Base-by-base conservation (phyloP, 2,329 filamentous ascomycete species). In the Didymella glomerata region DNA sequence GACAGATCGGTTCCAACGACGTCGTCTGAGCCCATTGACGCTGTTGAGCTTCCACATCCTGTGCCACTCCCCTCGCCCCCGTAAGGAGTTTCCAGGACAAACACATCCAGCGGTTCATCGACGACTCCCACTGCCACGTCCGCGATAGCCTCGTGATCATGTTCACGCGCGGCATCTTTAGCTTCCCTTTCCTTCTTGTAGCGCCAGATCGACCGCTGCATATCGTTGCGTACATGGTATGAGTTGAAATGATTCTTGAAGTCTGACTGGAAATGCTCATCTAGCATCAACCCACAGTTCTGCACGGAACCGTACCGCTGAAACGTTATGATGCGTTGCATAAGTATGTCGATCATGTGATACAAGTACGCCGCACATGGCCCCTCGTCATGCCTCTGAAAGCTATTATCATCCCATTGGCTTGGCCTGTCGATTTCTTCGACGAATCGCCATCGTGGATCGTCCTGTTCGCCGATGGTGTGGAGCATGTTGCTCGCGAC, bases 211-310 rank as follows among this genome's bases (percentile, higher is more conserved):
- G 7, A 9, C 20, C n/a, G n/a, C 34, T 32, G 42, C 34, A 54
- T 54, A 13, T n/a, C 10, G 2, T 41, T 46, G 13, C 53, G 38
- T 1, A 52, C 18, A 6, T 60, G 54, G 44, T 73, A 58, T 18
- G n/a, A 40, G 16, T 20, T 36, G 7, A 36, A 36, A 4, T n/a
- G 16, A 14, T 14, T 13, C 11, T 5, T 32, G 30, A 32, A 14
- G 13, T 32, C 30, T 8, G 16, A 5, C 8, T 18, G 32, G 32
- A 7, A n/a, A 16, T 36, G 14, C 5, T 2, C 32, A n/a, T 36
- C 14, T 2, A 40, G 18, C 7, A 4, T n/a, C 4, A 40, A 20
- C 5, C 2, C 36, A 20, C n/a, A 11, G 7, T 40, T 18, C 3
- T 18, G 7, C 8, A 18, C 8, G 3, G 36, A 7, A 20, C 9